Base-by-base conservation (phyloP, 116 monocot genomes). In the Dioscorea cayenensis region DNA sequence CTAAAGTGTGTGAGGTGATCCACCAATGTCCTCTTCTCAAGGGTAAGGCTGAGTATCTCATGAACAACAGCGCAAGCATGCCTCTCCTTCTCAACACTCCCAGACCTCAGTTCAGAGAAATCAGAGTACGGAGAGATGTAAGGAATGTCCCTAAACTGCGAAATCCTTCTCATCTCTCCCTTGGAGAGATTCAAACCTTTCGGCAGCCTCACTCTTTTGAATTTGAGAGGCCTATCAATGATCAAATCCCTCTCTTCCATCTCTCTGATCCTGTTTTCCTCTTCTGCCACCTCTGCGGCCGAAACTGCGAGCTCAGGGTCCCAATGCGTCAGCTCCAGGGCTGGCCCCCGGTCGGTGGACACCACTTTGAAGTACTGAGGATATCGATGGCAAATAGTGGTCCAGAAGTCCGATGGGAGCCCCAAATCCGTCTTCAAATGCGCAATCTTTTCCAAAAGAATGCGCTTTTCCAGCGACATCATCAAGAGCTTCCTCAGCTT, bases 1-100 rank as follows among this genome's bases (percentile, higher is more conserved):
- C 94, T 84, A 66, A 94, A 99, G 68, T 99, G 99, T 0, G 99
- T 99, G 36, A 99, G 85, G 52, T 99, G 99, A 69, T 99, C 99
- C 0, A 99, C 99, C 64, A 99, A 51, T 14, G 94, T 99, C 63
- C 79, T 83, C 84, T 91, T 99, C 85, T 99, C 99, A 32, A 94
- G 64, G 0, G 94, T 99, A 43, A 99, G 71, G 80, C 99, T 99
- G 19, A 94, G 52, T 6, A 99, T 85, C 82, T 99, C 84, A 71
- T 84, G 80, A 70, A 94, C 78, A 17, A 99, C 99, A 0, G 25
- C 87, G 73, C 94, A 99, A 27, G 88, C 94, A 77, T 99, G 99
- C 49, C 87, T 93, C 63, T 99, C 99, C 80, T 99, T 99, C 76
- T 91, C 87, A 9, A 67, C 64, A 0, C 87, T 81, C 0, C 91